A percentile compares a stretch with the other conserved stretches of the same genome.
Evolutionary conservation across 1,284 basidiomycete species (phyloP).

Genomic region (Naganishia cerealis): DNA sequence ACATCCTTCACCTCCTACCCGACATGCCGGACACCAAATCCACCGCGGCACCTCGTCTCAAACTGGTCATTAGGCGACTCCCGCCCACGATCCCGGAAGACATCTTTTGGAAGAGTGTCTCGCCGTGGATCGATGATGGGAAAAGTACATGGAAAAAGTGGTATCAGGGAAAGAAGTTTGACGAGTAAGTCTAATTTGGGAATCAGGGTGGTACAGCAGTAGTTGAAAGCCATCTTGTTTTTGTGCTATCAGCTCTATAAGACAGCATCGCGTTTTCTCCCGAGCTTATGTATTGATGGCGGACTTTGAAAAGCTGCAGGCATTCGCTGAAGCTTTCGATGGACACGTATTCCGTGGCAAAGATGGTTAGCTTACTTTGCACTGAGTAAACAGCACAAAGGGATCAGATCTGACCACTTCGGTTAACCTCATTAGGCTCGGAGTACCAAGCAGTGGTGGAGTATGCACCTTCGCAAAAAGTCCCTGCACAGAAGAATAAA

Average conservation of each 20-base stretch:
- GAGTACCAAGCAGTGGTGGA: slow-evolving; percentile 87
- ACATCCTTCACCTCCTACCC: background rate
- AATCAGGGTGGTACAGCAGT: background rate
- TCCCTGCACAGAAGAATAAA: slow-evolving; percentile 57
- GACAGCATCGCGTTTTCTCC: slow-evolving; percentile 75
- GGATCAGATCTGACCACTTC: slow-evolving; percentile 14
- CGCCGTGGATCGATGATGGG: slow-evolving; percentile 70
- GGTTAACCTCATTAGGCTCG: slow-evolving; percentile 12
- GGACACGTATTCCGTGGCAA: slow-evolving; percentile 90
- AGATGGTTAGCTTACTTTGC: slow-evolving; percentile 63
- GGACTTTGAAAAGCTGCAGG: slow-evolving; percentile 66
- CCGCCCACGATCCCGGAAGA: slow-evolving; percentile 89
- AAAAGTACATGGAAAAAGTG: slow-evolving; percentile 68
- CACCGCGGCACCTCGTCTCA: slow-evolving; percentile 61
- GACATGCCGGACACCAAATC: slow-evolving; percentile 26
- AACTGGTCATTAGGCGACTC: slow-evolving; percentile 81
- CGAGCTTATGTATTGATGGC: slow-evolving; percentile 91
- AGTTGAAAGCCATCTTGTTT: slow-evolving; percentile 56
- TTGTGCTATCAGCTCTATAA: background rate
- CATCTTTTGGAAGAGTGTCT: slow-evolving; percentile 88
- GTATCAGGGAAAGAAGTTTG: slow-evolving; percentile 68
- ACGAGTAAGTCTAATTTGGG: slow-evolving; percentile 60
- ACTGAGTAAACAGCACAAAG: background rate
- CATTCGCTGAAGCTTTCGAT: slow-evolving; percentile 82
- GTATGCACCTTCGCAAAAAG: slow-evolving; percentile 87